Evolutionary conservation across 2,329 filamentous ascomycete species (phyloP).

Genomic region (Talaromyces islandicus): DNA sequence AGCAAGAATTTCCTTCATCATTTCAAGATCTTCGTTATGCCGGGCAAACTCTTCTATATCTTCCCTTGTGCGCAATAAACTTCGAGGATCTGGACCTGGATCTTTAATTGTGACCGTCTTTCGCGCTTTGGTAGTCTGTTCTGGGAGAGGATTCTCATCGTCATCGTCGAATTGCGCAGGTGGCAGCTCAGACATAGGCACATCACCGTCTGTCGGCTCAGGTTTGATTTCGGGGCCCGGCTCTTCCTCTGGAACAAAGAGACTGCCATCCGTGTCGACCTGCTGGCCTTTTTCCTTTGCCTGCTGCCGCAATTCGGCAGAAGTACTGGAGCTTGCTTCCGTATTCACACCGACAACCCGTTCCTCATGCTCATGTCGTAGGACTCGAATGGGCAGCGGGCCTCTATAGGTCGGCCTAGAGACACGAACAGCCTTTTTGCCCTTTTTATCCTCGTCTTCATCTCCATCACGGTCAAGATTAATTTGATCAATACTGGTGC

Average conservation of each 20-base stretch:
- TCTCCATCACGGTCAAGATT: slow-evolving; percentile 50
- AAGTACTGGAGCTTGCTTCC: slow-evolving; percentile 43
- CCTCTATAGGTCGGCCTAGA: slow-evolving; percentile 22
- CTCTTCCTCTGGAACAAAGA: slow-evolving; percentile 31
- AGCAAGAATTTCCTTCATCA: slow-evolving; percentile 32
- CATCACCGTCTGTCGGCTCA: slow-evolving; percentile 48
- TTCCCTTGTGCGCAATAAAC: slow-evolving; percentile 34
- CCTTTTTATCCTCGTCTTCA: slow-evolving; percentile 27
- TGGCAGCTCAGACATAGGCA: slow-evolving; percentile 26
- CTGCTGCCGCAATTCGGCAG: slow-evolving; percentile 35
- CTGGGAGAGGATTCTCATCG: slow-evolving; percentile 21
- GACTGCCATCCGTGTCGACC: slow-evolving; percentile 22
- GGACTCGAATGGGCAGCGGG: slow-evolving; percentile 50
- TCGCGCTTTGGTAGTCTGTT: slow-evolving; percentile 29
- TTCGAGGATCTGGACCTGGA: slow-evolving; percentile 15
- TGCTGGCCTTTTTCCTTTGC: slow-evolving; percentile 18
- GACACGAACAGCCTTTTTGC: slow-evolving; percentile 24
- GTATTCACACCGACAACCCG: slow-evolving; percentile 49
- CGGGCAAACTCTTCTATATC: slow-evolving; percentile 39
- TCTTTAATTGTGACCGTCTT: slow-evolving; percentile 24
- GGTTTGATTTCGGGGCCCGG: slow-evolving; percentile 43
- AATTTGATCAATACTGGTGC: slow-evolving; percentile 53
- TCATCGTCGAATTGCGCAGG: slow-evolving; percentile 18
- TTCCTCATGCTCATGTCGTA: slow-evolving; percentile 51
- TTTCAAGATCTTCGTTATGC: slow-evolving; percentile 33